Percentiles rank a stretch among this genome's conserved stretches.
Evolutionary conservation across 495 filamentous ascomycete genomes (phyloP).

Genomic region (Penicillium taxi): DNA sequence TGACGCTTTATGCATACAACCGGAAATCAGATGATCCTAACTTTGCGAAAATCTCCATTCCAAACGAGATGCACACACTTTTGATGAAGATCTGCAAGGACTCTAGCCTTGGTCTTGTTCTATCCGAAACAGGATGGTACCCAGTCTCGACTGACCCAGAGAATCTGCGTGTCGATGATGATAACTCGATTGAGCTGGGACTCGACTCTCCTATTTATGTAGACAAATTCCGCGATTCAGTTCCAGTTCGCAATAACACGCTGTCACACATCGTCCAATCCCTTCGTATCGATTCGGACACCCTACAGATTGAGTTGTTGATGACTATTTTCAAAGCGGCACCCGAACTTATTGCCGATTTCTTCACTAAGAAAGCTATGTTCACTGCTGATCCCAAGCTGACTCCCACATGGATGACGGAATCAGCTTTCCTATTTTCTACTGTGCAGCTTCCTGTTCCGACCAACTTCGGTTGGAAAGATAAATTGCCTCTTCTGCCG

Average conservation of each 20-base stretch:
- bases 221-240: slow-evolving; percentile 52
- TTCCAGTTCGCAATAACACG: slow-evolving; percentile 67
- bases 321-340: slow-evolving; percentile 68
- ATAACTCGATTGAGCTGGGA: slow-evolving; percentile 54
- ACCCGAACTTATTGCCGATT: slow-evolving; percentile 78
- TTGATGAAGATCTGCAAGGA: slow-evolving; percentile 65
- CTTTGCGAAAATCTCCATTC: slow-evolving; percentile 35
- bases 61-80: slow-evolving; percentile 59
- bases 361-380: slow-evolving; percentile 68
- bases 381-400: slow-evolving; percentile 88
- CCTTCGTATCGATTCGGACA: slow-evolving; percentile 77
- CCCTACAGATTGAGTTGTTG: slow-evolving; percentile 72
- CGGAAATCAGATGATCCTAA: slow-evolving; percentile 32
- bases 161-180: slow-evolving; percentile 29
- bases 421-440: slow-evolving; percentile 77
- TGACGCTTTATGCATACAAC: slow-evolving; percentile 61
- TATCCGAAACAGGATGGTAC: slow-evolving; percentile 63
- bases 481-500: slow-evolving; percentile 46
- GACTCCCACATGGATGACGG: slow-evolving; percentile 88
- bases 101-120: slow-evolving; percentile 58
- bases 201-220: slow-evolving; percentile 60
- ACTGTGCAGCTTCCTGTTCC: slow-evolving; percentile 67
- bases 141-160: slow-evolving; percentile 58
- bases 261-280: slow-evolving; percentile 66
- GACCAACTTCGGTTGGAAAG: slow-evolving; percentile 55